Percentiles rank a stretch among this genome's conserved stretches.
phyloP scores from a whole-genome alignment of 129 eudicot genomes.

The Arctium lappa region DNA sequence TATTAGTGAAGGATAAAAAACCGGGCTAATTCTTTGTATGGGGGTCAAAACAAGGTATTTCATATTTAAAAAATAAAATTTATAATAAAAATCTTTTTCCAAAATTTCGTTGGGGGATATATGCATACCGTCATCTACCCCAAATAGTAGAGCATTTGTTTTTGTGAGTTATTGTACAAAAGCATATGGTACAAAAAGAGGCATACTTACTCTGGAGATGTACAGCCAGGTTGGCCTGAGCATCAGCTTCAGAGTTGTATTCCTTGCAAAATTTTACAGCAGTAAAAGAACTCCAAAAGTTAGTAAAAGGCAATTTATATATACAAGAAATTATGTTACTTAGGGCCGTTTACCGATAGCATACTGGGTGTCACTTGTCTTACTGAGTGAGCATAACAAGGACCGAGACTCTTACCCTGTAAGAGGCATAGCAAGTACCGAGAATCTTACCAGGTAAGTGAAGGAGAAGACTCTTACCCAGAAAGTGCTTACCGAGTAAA shows the following conservation, averaged over 20 bases:
- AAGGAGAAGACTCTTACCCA: background rate
- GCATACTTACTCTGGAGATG: constrained; percentile 46
- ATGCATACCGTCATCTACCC: background rate
- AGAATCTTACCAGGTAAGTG: background rate
- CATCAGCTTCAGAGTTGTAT: constrained; percentile 79
- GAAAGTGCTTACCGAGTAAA: background rate
- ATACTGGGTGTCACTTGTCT: background rate
- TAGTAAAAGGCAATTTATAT: background rate
- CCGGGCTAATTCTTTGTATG: too few species aligned
- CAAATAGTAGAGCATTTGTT: background rate
- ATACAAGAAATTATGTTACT: background rate
- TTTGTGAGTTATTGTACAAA: background rate
- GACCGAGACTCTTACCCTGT: background rate
- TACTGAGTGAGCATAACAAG: too few species aligned
- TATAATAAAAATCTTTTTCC: too few species aligned
- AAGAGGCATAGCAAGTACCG: background rate
- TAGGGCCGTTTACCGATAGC: background rate
- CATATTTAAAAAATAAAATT: too few species aligned
- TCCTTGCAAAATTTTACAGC: constrained; percentile 35
- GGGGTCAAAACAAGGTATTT: too few species aligned
- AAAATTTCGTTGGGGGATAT: too few species aligned
- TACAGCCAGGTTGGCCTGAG: constrained; percentile 80
- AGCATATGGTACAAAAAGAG: background rate
- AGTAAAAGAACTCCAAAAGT: background rate
- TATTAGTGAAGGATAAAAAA: too few species aligned